Evolutionary conservation across 345 rosid genomes (phyloP), one percentile per base, ranked within the genome.

Genomic region (Gynandropsis gynandra): DNA sequence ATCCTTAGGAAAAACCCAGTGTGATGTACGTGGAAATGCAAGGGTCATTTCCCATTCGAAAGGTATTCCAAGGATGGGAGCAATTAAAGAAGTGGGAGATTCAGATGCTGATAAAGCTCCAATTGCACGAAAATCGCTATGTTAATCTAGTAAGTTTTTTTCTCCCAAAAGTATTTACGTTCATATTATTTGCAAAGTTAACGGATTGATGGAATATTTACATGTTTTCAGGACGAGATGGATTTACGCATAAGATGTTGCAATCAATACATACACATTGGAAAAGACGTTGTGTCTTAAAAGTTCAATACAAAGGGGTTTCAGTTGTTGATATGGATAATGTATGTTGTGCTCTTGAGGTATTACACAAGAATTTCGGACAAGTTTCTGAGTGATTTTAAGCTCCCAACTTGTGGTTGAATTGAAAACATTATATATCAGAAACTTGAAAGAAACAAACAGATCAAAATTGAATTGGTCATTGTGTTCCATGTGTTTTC

Each of bases 191-290:
- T n/a, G 13, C 37, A 39, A 33, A 7, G 46, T 27, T 40, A 3
- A 56, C 35, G 38, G 9, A 13, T 10, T 62, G 2, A 10, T 5
- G 64, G 42, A 11, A 11, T 39, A 0, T 41, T 49, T 27, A 33
- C 32, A 24, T 5, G 5, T 24, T 2, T 51, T 19, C 48, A 89
- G 95, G 98, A 10, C 81, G 98, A 49, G 98, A 90, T 61, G 98
- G 98, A 31, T 72, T 90, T 72, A 90, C 98, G 0, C 98, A 83
- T 69, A 90, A 86, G 42, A 90, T 90, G 98, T 72, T 90, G 89
- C 96, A 87, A 32, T 63, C 87, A 74, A 51, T 90, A 54, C 98
- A 87, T 66, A 41, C 72, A 4, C 98, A 90, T 65, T 90, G 96
- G 96, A 87, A 79, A 69, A 73, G 96, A 35, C 70, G 72, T 31